Conservation (phyloP, 1,139 yeast genomes). For the Scheffersomyces lignicola region DNA sequence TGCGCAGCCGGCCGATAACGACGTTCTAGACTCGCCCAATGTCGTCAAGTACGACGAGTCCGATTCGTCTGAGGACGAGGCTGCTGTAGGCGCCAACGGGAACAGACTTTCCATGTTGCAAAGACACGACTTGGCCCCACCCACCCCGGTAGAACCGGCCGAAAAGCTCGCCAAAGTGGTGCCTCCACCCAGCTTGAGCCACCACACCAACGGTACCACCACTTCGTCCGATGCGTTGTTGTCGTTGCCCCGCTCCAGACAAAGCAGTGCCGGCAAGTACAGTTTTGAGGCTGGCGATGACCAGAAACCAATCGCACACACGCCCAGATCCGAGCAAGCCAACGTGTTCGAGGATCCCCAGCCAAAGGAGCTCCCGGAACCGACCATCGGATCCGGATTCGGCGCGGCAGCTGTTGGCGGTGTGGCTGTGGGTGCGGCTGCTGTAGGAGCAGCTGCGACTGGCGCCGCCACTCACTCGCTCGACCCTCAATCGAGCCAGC, state of each 20-base stretch:
- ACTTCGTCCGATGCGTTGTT: conserved; percentile 6
- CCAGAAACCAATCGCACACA: conserved; percentile 27
- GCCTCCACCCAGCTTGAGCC: not conserved
- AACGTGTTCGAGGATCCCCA: conserved; percentile 12
- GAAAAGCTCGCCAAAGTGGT: conserved; percentile 2
- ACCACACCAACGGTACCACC: conserved; percentile 4
- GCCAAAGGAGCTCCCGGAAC: conserved; percentile 20
- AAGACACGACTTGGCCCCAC: conserved; percentile 27
- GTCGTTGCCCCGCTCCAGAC: conserved; percentile 16
- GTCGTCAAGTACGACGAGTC: conserved; percentile 24
- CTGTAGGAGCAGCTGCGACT: conserved; percentile 5
- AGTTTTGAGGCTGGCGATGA: conserved; percentile 49
- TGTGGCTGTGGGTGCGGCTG: conserved; percentile 8
- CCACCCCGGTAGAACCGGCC: conserved; percentile 3
- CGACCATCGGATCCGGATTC: conserved; percentile 11
- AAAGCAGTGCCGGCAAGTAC: conserved; percentile 30
- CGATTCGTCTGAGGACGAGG: conserved; percentile 26
- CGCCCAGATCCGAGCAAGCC: conserved; percentile 22
- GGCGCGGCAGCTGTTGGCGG: conserved; percentile 9
- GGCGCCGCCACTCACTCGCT: not conserved
- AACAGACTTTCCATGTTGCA: conserved; percentile 31
- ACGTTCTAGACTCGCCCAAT: conserved; percentile 24
- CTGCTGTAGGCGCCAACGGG: conserved; percentile 13
- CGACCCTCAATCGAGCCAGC: conserved; percentile 5
- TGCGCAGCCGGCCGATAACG: conserved; percentile 1